phyloP scores from a whole-genome alignment of 2,329 filamentous ascomycete genomes.

The Colletotrichum sp. region DNA sequence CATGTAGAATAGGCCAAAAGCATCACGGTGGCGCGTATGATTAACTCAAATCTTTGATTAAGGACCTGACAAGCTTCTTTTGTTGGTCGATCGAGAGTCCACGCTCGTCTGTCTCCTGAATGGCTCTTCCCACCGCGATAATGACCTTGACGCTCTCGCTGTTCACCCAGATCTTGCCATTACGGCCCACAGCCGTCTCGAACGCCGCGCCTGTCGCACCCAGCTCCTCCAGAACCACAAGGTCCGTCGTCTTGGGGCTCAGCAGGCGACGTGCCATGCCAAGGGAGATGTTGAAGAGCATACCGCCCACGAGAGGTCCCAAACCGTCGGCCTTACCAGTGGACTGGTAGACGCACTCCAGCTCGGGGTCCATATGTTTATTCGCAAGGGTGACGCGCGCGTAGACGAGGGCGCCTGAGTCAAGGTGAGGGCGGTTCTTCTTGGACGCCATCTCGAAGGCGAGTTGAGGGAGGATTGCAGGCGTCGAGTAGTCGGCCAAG shows the following conservation, averaged over 20 bases:
- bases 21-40: conserved; percentile 14
- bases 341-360: conserved; percentile 85
- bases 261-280: conserved; percentile 84
- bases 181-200: conserved; percentile 91
- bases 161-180: conserved; percentile 92
- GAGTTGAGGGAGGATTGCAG: conserved; percentile 80
- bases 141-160: conserved; percentile 76
- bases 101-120: conserved; percentile 78
- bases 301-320: conserved; percentile 83
- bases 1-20: conserved; percentile 16
- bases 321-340: conserved; percentile 91
- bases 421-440: conserved; percentile 85
- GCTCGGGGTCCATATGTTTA: conserved; percentile 84
- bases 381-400: conserved; percentile 81
- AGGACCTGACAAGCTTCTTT: conserved; percentile 70
- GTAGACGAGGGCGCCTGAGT: conserved; percentile 81
- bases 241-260: conserved; percentile 63
- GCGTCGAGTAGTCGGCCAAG: conserved; percentile 68
- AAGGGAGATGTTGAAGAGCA: conserved; percentile 81
- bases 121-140: conserved; percentile 77
- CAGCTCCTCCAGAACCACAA: conserved; percentile 81
- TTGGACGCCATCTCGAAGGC: conserved; percentile 93
- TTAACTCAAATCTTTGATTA: conserved; percentile 65
- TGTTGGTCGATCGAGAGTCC: conserved; percentile 69
- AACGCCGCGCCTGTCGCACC: conserved; percentile 80